These are phyloP conservation scores for Cordyceps javanica DNA, from an alignment of 2,329 filamentous ascomycete species.

Conservation along the genomic window DNA sequence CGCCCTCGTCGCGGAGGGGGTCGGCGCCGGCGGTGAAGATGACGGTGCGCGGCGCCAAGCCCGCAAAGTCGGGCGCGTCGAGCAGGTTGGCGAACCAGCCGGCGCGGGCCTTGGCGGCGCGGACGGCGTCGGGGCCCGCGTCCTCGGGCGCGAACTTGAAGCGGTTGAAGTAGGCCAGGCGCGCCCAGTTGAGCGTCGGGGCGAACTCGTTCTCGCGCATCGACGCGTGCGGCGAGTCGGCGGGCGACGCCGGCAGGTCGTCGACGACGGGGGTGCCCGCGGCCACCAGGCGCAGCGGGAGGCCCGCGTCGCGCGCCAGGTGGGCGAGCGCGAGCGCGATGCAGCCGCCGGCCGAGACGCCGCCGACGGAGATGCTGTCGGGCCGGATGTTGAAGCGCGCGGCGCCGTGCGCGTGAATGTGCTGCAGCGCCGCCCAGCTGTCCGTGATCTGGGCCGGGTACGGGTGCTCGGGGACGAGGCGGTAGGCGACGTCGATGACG, in stretches of 20 bases:
- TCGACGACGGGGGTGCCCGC: slow-evolving; percentile 36
- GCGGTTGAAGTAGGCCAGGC: slow-evolving; percentile 35
- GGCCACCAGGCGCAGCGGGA: slow-evolving; percentile 32
- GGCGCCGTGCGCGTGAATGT: slow-evolving; percentile 30
- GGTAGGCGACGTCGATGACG: slow-evolving; percentile 47
- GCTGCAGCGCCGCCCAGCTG: slow-evolving; percentile 38
- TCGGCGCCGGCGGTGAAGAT: slow-evolving; percentile 39
- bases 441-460: slow-evolving; percentile 45
- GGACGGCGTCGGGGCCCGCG: slow-evolving; percentile 15
- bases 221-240: slow-evolving; percentile 33
- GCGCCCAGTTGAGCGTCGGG: slow-evolving; percentile 37
- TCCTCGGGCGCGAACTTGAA: slow-evolving; percentile 26
- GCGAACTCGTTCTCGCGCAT: slow-evolving; percentile 36
- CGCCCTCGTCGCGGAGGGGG: slow-evolving; percentile 42
- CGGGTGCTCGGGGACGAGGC: slow-evolving; percentile 42
- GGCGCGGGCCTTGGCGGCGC: slow-evolving; percentile 8
- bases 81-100: slow-evolving; percentile 29
- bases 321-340: slow-evolving; percentile 34
- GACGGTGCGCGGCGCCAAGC: slow-evolving; percentile 32
- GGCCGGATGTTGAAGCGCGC: slow-evolving; percentile 32
- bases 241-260: slow-evolving; percentile 31
- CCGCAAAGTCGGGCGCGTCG: slow-evolving; percentile 26
- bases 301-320: slow-evolving; percentile 31
- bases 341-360: slow-evolving; percentile 39
- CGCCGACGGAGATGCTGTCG: slow-evolving; percentile 35